Conservation (phyloP, 441 rosid genomes). For the Corymbia citriodora region DNA sequence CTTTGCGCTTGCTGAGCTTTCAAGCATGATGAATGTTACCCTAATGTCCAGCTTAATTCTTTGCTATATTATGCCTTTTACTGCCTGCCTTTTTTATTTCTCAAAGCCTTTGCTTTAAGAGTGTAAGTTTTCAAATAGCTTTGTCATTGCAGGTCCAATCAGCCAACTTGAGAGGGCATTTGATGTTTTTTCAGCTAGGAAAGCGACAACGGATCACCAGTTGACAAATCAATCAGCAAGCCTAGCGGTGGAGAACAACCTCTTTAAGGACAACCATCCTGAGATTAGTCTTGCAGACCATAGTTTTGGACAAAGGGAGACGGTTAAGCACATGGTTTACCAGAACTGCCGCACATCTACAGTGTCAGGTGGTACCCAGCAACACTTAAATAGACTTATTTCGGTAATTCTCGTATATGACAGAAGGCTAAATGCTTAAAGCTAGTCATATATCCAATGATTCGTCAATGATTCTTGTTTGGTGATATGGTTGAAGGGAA, state of each 20-base stretch:
- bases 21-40: not conserved
- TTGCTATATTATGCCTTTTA: not conserved
- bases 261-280: slow-evolving; percentile 1
- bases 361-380: slow-evolving; percentile 21
- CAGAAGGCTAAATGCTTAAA: not conserved
- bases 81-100: not conserved
- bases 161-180: slow-evolving; percentile 11
- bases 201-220: slow-evolving; percentile 5
- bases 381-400: not conserved
- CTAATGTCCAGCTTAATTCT: not conserved
- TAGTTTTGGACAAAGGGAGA: slow-evolving; percentile 11
- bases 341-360: slow-evolving; percentile 22
- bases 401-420: not conserved
- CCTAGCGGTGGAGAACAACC: slow-evolving; percentile 5
- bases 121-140: not conserved
- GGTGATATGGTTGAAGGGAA: not conserved
- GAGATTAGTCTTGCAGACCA: slow-evolving; percentile 1
- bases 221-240: slow-evolving; percentile 8
- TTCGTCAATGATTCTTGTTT: not conserved
- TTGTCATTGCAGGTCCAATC: slow-evolving; percentile 19
- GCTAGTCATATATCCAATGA: not conserved
- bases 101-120: not conserved
- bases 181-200: slow-evolving; percentile 13
- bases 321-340: slow-evolving; percentile 31
- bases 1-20: not conserved